These are phyloP conservation scores for Atkinsonella hypoxylon DNA, from an alignment of 2,329 filamentous ascomycete genomes.

Conservation along the genomic window DNA sequence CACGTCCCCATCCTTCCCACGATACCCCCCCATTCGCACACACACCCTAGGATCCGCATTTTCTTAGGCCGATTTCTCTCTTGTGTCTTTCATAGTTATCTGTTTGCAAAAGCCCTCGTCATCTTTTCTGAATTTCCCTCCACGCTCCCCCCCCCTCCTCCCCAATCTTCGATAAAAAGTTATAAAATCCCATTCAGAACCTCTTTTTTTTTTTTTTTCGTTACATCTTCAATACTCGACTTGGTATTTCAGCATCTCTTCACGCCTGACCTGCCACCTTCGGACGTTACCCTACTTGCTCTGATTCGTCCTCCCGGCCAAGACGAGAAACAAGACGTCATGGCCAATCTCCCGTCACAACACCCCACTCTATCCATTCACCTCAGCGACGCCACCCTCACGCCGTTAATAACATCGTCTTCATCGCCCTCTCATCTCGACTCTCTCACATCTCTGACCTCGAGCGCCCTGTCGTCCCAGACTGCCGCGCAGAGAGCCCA, in stretches of 20 bases:
- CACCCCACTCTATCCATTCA: slow-evolving; percentile 41
- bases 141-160: not conserved
- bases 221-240: not conserved
- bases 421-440: slow-evolving; percentile 30
- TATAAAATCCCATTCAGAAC: not conserved
- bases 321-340: slow-evolving; percentile 12
- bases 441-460: slow-evolving; percentile 40
- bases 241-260: no score
- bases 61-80: not conserved
- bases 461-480: slow-evolving; percentile 39
- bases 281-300: no score
- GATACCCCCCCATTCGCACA: not conserved
- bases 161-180: not conserved
- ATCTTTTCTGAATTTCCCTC: not conserved
- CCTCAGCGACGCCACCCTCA: slow-evolving; percentile 44
- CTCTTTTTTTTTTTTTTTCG: not conserved
- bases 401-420: slow-evolving; percentile 44
- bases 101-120: not conserved
- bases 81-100: not conserved
- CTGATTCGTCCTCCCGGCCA: not conserved
- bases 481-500: slow-evolving; percentile 40
- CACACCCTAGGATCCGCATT: not conserved
- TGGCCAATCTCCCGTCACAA: slow-evolving; percentile 31
- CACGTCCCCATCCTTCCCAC: no score
- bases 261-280: no score